phyloP scores from a whole-genome alignment of 2,329 filamentous ascomycete species.

The Paramyrothecium roridum region DNA sequence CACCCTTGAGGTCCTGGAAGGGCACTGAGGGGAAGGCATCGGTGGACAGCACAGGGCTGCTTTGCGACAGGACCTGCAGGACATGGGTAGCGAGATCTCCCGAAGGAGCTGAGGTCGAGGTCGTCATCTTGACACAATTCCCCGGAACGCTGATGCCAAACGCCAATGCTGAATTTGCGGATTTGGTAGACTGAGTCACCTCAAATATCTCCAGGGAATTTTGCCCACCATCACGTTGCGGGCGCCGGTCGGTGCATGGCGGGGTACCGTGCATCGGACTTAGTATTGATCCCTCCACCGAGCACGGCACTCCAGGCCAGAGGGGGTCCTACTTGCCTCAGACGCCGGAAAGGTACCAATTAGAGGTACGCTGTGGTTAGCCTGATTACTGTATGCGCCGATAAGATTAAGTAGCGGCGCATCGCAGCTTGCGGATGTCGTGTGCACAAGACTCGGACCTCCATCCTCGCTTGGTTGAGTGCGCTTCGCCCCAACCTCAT shows the following conservation, averaged over 20 bases:
- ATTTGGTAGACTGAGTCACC: constrained; percentile 3
- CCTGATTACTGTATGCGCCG: no score
- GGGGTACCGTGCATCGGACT: constrained; percentile 2
- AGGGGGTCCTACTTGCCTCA: no score
- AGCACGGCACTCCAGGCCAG: neutral
- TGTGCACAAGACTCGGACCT: no score
- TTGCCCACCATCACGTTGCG: neutral
- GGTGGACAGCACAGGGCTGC: constrained; percentile 64
- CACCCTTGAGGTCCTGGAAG: constrained; percentile 75
- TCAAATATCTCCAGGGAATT: neutral
- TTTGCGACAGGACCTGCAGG: constrained; percentile 61
- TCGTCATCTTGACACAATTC: constrained; percentile 35
- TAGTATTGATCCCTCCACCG: constrained; percentile 3
- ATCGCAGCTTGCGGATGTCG: no score
- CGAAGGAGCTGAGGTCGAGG: constrained; percentile 27
- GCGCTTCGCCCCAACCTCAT: no score
- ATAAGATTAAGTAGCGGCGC: no score
- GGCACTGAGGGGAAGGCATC: constrained; percentile 66
- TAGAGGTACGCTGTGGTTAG: no score
- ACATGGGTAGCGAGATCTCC: constrained; percentile 63
- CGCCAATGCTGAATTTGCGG: neutral
- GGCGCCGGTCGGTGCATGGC: neutral
- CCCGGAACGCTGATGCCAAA: neutral
- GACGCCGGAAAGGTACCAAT: no score
- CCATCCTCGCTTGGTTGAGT: no score